A percentile compares a stretch with the other conserved stretches of the same genome.
Evolutionary conservation across 495 filamentous ascomycete species (phyloP).

Genomic region (Podospora pseudocomata): DNA sequence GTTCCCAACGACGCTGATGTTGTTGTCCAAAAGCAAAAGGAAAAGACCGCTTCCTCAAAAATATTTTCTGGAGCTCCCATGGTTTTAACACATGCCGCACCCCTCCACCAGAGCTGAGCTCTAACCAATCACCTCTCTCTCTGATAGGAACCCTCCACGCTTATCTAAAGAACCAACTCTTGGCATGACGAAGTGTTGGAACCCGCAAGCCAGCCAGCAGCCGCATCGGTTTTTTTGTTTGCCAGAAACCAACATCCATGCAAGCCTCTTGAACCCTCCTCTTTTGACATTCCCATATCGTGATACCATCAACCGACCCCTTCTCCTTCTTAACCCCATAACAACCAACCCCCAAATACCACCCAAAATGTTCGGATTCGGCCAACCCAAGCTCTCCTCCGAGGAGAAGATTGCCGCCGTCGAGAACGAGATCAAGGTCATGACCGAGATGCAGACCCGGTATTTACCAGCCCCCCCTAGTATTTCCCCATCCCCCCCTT

Average conservation of each 20-base stretch:
- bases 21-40: neutral
- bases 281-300: neutral
- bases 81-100: neutral
- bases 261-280: neutral
- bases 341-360: constrained; percentile 8
- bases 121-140: neutral
- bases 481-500: neutral
- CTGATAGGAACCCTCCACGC: neutral
- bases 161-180: neutral
- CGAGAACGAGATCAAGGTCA: constrained; percentile 89
- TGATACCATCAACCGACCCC: constrained; percentile 2
- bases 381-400: constrained; percentile 83
- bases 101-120: neutral
- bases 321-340: neutral
- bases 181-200: neutral
- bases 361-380: constrained; percentile 82
- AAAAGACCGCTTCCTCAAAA: neutral
- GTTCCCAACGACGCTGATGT: neutral
- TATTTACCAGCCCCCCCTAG: constrained; percentile 36
- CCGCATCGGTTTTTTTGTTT: neutral
- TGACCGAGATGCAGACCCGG: constrained; percentile 96
- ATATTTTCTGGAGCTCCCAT: neutral
- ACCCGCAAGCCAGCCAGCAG: too few relatives aligned
- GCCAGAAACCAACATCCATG: neutral
- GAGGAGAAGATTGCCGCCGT: constrained; percentile 93